These are phyloP conservation scores for Talaromyces amestolkiae DNA, from an alignment of 2,329 filamentous ascomycete genomes.

Conservation along the genomic window DNA sequence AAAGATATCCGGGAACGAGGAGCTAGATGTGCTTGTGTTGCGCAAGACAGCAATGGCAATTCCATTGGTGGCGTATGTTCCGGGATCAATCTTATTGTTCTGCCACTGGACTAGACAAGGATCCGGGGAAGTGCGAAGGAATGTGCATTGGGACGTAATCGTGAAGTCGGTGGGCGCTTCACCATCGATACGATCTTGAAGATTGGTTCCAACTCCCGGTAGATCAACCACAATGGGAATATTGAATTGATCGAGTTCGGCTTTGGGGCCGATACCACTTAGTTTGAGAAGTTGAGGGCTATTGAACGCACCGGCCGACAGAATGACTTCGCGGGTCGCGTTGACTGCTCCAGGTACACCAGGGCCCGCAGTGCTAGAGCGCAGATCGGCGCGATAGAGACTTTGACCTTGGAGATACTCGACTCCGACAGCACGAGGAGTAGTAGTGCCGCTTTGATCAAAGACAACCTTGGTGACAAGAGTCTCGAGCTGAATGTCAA, in stretches of 20 bases:
- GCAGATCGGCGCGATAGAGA: slow-evolving; percentile 48
- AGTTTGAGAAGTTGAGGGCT: slow-evolving; percentile 59
- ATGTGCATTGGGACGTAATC: slow-evolving; percentile 33
- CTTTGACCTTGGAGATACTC: slow-evolving; percentile 47
- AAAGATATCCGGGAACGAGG: slow-evolving; percentile 54
- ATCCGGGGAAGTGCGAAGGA: slow-evolving; percentile 31
- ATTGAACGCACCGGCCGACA: slow-evolving; percentile 58
- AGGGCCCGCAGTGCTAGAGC: slow-evolving; percentile 23
- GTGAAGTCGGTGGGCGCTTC: slow-evolving; percentile 37
- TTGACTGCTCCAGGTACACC: slow-evolving; percentile 28
- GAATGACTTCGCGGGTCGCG: slow-evolving; percentile 53
- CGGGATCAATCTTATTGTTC: slow-evolving; percentile 37
- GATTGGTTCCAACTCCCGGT: slow-evolving; percentile 35
- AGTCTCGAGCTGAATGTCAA: slow-evolving; percentile 53
- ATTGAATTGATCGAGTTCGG: slow-evolving; percentile 27
- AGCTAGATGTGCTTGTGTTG: slow-evolving; percentile 36
- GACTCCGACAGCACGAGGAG: slow-evolving; percentile 47
- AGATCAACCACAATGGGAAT: slow-evolving; percentile 26
- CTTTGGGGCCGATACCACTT: slow-evolving; percentile 55
- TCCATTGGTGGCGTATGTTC: slow-evolving; percentile 52
- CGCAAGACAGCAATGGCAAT: slow-evolving; percentile 51
- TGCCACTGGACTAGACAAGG: slow-evolving; percentile 48
- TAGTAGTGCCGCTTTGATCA: slow-evolving; percentile 33
- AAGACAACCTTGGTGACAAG: slow-evolving; percentile 48
- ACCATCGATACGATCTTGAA: slow-evolving; percentile 53